Evolutionary conservation across 148 eudicot genomes (phyloP).

Genomic region (Euryodendron excelsum): DNA sequence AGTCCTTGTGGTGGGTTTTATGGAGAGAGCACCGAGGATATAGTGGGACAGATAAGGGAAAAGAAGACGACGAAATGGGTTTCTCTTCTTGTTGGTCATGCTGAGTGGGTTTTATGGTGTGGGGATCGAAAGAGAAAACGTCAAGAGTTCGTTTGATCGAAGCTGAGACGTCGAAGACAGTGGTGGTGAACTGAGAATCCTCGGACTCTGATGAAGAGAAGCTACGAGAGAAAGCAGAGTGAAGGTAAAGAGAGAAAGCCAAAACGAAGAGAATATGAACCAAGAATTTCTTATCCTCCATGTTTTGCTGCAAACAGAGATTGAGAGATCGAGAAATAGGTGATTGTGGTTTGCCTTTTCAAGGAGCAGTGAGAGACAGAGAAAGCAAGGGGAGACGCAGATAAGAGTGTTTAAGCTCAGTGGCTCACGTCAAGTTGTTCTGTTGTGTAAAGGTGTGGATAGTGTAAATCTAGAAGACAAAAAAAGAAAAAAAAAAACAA

Average conservation of each 20-base stretch:
- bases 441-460: too few species aligned
- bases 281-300: neutral
- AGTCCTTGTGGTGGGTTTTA: constrained; percentile 30
- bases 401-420: too few species aligned
- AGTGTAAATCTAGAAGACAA: too few species aligned
- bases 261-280: constrained; percentile 9
- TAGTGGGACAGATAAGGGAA: constrained; percentile 26
- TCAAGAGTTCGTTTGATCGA: constrained; percentile 39
- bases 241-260: constrained; percentile 19
- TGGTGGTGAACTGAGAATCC: neutral
- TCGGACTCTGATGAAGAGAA: neutral
- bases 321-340: neutral
- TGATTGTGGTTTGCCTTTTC: neutral
- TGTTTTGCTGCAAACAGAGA: neutral
- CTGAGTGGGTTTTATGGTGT: too few species aligned
- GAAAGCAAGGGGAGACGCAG: too few species aligned
- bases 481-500: too few species aligned
- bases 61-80: neutral
- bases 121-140: constrained; percentile 29
- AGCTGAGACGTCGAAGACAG: constrained; percentile 43
- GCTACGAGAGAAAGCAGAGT: neutral
- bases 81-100: neutral
- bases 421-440: too few species aligned
- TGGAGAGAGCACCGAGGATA: constrained; percentile 49
- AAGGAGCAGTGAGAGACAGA: neutral